Evolutionary conservation across 2,329 filamentous ascomycete species (phyloP), one percentile per base, ranked within the genome.

Genomic region (Aspergillus sp.): DNA sequence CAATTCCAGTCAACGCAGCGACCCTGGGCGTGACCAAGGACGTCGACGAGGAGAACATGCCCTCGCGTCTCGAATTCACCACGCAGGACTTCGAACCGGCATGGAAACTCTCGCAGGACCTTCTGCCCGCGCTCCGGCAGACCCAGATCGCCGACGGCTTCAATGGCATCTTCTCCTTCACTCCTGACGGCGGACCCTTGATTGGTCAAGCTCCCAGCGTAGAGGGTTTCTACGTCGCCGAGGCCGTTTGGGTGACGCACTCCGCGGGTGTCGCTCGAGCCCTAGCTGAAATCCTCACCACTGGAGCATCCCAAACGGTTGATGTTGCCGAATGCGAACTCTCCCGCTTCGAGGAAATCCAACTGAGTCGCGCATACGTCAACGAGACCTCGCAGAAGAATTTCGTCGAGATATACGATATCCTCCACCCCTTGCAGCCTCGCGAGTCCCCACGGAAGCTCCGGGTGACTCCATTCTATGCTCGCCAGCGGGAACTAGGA

Each of bases 191-290:
- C 1, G 79, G 78, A 0, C 76, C 80, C 0, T 68, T 83, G 0
- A 68, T 83, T 2, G 80, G 80, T 2, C 72, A 77, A 54, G 70
- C 78, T 0, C 79, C 80, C 5, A 73, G 72, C 9, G 61, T 83
- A 0, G 76, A 82, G 41, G 78, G 78, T 8, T 83, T 83, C 62
- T 82, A 73, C 53, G 78, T 83, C 1, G 80, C 80, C 0, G 80
- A 83, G 54, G 80, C 80, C 4, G 79, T 83, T 0, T 83, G 80
- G 80, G 80, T 83, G 1, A 83, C 80, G 12, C 80, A 83, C 52
- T 82, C 80, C 0, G 79, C 79, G 0, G 80, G 80, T 27, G 76
- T 83, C 1, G 80, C 80, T 6, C 74, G 78, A 28, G 79, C 80
- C 0, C 58, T 83, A 1, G 80, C 80, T 0, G 73, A 83, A 56